These are phyloP conservation scores for Claviceps purpurea DNA, from an alignment of 2,329 filamentous ascomycete genomes.

Conservation along the genomic window DNA sequence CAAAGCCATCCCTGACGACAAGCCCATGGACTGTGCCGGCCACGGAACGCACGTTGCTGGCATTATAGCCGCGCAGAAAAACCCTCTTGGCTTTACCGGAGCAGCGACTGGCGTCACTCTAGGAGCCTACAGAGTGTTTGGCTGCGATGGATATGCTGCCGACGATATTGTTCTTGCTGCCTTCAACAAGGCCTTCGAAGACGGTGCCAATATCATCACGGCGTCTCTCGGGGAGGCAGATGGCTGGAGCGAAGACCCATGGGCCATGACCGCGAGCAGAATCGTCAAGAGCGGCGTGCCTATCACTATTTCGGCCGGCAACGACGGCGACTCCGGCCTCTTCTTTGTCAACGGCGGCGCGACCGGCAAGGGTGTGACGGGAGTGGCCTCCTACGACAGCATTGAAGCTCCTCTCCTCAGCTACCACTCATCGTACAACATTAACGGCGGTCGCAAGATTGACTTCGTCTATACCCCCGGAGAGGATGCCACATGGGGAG, in stretches of 20 bases:
- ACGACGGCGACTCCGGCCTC: conserved; percentile 27
- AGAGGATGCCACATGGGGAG: conserved; percentile 5
- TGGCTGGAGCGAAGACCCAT: conserved; percentile 17
- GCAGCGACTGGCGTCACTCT: conserved; percentile 26
- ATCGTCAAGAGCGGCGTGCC: conserved; percentile 29
- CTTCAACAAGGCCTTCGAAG: conserved; percentile 26
- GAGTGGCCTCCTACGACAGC: conserved; percentile 31
- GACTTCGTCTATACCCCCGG: neutral
- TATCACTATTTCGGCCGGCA: conserved; percentile 29
- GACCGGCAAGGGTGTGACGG: conserved; percentile 26
- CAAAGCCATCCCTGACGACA: conserved; percentile 20
- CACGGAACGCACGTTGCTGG: conserved; percentile 33
- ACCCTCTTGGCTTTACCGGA: conserved; percentile 23
- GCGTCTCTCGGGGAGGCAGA: no score
- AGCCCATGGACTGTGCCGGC: conserved; percentile 26
- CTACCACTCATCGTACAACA: conserved; percentile 21
- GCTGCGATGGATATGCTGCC: conserved; percentile 16
- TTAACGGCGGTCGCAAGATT: conserved; percentile 10
- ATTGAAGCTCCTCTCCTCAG: conserved; percentile 23
- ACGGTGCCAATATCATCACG: conserved; percentile 22
- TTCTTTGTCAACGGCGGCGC: conserved; percentile 27
- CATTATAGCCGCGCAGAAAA: conserved; percentile 28
- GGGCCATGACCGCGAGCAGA: conserved; percentile 24
- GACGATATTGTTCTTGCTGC: conserved; percentile 27
- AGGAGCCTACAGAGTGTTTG: conserved; percentile 25